A percentile compares a stretch with the other conserved stretches of the same genome.
Evolutionary conservation across 192 early-diverging fungal genomes (phyloP).

Genomic region (Gamsiella multidivaricata): DNA sequence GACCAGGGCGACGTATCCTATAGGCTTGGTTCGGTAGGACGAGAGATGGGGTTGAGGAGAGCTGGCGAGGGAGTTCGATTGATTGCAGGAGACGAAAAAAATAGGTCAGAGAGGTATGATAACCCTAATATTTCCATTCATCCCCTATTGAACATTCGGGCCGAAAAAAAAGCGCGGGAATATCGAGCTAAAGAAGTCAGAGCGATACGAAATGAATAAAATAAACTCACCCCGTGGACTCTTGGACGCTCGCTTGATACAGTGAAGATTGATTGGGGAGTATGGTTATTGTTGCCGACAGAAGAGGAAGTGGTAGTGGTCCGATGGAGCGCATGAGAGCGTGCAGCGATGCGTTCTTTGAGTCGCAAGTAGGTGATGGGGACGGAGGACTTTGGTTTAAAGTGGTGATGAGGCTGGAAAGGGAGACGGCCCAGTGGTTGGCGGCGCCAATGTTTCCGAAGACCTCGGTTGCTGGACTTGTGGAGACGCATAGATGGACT

Average conservation of each 20-base stretch:
- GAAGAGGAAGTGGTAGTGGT: no score
- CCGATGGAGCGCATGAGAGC: neutral
- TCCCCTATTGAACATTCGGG: no score
- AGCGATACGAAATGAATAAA: no score
- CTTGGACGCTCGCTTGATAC: neutral
- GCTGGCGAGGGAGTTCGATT: neutral
- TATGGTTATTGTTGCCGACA: neutral
- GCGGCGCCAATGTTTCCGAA: no score
- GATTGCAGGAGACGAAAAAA: neutral
- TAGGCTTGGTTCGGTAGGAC: no score
- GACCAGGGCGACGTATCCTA: neutral
- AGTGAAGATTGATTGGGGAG: neutral
- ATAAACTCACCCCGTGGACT: constrained; percentile 10
- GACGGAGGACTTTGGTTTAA: neutral
- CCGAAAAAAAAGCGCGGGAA: no score
- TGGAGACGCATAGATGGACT: no score
- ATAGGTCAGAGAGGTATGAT: no score
- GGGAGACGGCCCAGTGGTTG: no score
- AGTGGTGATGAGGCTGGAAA: neutral
- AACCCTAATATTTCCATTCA: no score
- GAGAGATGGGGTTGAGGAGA: neutral
- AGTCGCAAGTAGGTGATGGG: constrained; percentile 12
- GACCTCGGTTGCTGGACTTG: neutral
- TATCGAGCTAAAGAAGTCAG: no score
- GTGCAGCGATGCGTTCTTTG: constrained; percentile 34